phyloP scores from a whole-genome alignment of 768 basidiomycete species.

The Auricularia sp. region DNA sequence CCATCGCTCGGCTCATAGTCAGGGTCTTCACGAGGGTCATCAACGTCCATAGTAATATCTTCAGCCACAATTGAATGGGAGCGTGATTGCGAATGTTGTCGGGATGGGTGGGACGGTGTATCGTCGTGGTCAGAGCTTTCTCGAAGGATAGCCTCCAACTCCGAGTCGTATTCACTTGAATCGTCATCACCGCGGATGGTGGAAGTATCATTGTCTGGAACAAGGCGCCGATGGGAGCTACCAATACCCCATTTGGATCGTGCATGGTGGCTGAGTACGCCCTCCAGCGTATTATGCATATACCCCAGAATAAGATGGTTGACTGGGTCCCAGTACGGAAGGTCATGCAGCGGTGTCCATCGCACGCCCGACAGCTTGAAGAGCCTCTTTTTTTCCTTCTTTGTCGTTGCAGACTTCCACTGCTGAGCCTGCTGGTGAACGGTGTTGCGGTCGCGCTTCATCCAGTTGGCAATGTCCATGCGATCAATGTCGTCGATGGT shows the following conservation, averaged over 20 bases:
- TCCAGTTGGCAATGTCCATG: background rate
- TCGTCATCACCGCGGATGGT: no score
- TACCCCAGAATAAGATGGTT: conserved; percentile 11
- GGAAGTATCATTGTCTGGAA: no score
- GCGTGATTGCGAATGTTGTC: no score
- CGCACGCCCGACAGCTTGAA: conserved; percentile 10
- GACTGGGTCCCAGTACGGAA: conserved; percentile 13
- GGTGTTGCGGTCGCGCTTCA: background rate
- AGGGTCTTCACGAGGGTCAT: no score
- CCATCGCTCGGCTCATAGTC: no score
- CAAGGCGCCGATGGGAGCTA: background rate
- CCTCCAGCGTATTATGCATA: conserved; percentile 19
- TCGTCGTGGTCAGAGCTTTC: no score
- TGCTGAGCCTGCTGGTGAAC: background rate
- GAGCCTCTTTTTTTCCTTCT: background rate
- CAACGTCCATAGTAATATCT: no score
- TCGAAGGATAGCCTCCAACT: no score
- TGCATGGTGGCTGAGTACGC: conserved; percentile 12
- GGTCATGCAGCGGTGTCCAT: conserved; percentile 15
- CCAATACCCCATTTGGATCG: conserved; percentile 14
- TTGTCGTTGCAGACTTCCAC: background rate
- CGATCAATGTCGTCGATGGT: background rate
- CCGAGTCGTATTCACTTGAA: no score
- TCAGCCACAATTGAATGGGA: no score
- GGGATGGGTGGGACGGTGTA: no score